A percentile compares a stretch with the other conserved stretches of the same genome.
These are phyloP conservation scores for Globisporangium canariense DNA, from an alignment of 352 stramenopile species.

Conservation along the genomic window DNA sequence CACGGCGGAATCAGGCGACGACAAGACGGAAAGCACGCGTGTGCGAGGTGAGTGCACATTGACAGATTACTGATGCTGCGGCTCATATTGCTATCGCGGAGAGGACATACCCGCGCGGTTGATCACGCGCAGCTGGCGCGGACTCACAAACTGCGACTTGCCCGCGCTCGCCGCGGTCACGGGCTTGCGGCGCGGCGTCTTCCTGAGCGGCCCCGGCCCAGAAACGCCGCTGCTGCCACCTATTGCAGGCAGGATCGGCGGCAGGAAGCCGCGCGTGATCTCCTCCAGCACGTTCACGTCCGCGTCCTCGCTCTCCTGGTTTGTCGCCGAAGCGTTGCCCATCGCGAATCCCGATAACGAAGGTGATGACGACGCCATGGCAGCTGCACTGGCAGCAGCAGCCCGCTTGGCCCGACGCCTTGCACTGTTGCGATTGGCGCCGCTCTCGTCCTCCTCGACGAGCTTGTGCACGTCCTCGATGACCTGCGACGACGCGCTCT, in stretches of 20 bases:
- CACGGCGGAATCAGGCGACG: conserved; percentile 1
- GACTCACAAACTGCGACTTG: conserved; percentile 36
- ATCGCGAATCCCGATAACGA: not conserved
- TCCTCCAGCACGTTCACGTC: conserved; percentile 32
- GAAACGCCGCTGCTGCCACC: not conserved
- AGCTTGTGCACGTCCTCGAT: conserved; percentile 57
- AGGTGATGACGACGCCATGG: conserved; percentile 12
- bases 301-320: conserved; percentile 13
- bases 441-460: conserved; percentile 17
- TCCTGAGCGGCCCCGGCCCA: conserved; percentile 28
- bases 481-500: conserved; percentile 44
- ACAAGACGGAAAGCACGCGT: not conserved
- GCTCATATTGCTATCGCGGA: conserved; percentile 19
- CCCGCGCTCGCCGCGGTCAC: conserved; percentile 40
- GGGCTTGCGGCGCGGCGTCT: conserved; percentile 48
- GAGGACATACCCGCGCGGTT: conserved; percentile 15
- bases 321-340: not conserved
- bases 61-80: not conserved
- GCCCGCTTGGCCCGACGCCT: conserved; percentile 22
- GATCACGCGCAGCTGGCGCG: conserved; percentile 35
- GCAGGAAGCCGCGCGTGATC: conserved; percentile 35
- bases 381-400: not conserved
- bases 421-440: not conserved
- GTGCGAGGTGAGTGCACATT: conserved; percentile 18
- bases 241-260: conserved; percentile 24